phyloP scores from a whole-genome alignment of 257 asterid genomes.

The Lithospermum erythrorhizon region DNA sequence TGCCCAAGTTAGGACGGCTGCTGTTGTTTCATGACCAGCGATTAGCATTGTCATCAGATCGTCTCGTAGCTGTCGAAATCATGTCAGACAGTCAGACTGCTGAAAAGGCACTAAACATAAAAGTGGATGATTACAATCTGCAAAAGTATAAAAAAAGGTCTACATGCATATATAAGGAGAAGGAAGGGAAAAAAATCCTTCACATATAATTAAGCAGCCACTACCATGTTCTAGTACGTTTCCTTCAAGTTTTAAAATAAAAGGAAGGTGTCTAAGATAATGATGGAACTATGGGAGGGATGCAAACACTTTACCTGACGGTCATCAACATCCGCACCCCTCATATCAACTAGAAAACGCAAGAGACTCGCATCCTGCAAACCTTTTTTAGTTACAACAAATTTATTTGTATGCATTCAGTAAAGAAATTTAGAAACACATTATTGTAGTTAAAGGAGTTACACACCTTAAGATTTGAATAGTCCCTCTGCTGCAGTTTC shows the following conservation, averaged over 20 bases:
- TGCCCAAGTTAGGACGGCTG: slow-evolving; percentile 98
- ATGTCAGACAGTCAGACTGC: neutral
- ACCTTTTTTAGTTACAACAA: slow-evolving; percentile 36
- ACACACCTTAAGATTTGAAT: slow-evolving; percentile 69
- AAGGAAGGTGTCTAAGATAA: slow-evolving; percentile 2
- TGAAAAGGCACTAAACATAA: neutral
- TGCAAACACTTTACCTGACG: slow-evolving; percentile 53
- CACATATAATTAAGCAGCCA: too few relatives aligned
- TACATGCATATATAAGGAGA: neutral
- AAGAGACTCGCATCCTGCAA: slow-evolving; percentile 98
- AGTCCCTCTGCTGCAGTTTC: slow-evolving; percentile 94
- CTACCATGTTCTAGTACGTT: too few relatives aligned
- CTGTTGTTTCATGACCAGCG: slow-evolving; percentile 99
- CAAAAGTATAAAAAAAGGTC: neutral
- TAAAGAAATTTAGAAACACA: slow-evolving; percentile 7
- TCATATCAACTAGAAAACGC: slow-evolving; percentile 96
- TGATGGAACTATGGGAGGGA: slow-evolving; percentile 6
- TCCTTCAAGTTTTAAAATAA: neutral
- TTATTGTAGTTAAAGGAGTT: slow-evolving; percentile 9
- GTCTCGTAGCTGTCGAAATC: slow-evolving; percentile 62
- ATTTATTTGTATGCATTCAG: slow-evolving; percentile 22
- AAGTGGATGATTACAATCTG: neutral
- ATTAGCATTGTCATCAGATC: slow-evolving; percentile 98
- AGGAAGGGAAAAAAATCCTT: neutral
- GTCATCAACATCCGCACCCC: slow-evolving; percentile 97